Evolutionary conservation across 208 protist genomes (phyloP), one percentile per base, ranked within the genome.

Genomic region (Acanthamoeba divionensis): DNA sequence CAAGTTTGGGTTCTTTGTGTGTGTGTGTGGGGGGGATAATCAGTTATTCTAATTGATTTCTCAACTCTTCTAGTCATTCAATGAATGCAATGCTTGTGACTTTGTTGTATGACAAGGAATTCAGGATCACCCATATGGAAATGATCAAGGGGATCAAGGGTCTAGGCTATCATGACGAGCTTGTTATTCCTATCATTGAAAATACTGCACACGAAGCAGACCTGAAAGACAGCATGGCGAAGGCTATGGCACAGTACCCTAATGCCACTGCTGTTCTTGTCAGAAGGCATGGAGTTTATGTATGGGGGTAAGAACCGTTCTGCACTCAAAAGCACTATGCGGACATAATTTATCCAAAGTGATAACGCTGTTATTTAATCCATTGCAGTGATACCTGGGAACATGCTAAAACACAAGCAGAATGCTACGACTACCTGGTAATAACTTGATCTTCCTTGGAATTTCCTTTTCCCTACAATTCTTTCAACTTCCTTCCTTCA

Each of bases 101-200:
- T 33, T 87, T 99, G 45, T 57, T 98, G 80, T 97, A 95, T 36
- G 90, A 93, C 41, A 96, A 95, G 31, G 97, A 98, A 92, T 98
- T 99, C 91, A 91, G 95, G 62, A 97, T 98, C 71, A 98, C 96
- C 15, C 95, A 98, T 91, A 90, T 97, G 60, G 97, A 99, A 90
- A 98, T 98, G 97, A 98, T 98, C 80, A 99, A 98, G 92, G 95
- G 94, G 31, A 94, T 93, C 31, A 38, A 89, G 55, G 82, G 82
- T 38, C 82, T 60, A 12, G 41, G 71, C 10, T 90, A 60, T 65
- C 33, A 65, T 60, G 73, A 91, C 47, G 41, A 52, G 60, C 85
- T 90, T 1, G 94, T 98, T 10, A 93, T 99, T 13, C 97, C 98
- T 26, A 99, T 99, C 80, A 98, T 99, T 62, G 97, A 99, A 29